Conservation (phyloP, 257 asterid genomes). For the Fraxinus americana region DNA sequence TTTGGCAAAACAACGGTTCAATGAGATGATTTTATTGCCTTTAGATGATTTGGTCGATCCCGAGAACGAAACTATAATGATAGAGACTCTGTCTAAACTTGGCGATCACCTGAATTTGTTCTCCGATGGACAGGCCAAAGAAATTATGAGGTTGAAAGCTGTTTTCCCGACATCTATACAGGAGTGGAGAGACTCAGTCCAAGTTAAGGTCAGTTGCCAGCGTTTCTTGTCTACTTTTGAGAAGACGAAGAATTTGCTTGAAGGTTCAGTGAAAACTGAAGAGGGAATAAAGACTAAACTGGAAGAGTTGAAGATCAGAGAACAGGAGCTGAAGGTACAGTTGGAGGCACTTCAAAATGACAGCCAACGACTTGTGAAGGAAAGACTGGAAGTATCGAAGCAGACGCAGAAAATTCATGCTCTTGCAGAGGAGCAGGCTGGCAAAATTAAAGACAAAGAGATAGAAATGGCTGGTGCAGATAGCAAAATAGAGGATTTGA, state of each 20-base stretch:
- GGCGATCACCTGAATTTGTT: not conserved
- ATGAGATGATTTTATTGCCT: conserved; percentile 3
- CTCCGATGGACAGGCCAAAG: not conserved
- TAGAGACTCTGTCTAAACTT: conserved; percentile 3
- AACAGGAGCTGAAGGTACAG: conserved; percentile 10
- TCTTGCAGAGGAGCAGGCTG: conserved; percentile 13
- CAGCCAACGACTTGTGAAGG: not conserved
- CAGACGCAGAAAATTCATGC: conserved; percentile 13
- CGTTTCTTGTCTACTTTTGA: conserved; percentile 9
- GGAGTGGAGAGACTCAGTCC: conserved; percentile 1
- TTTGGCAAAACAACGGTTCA: not conserved
- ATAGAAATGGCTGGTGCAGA: not conserved
- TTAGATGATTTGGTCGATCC: not conserved
- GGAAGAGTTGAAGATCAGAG: not conserved
- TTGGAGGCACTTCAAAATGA: conserved; percentile 5
- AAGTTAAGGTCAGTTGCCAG: not conserved
- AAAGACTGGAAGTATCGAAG: not conserved
- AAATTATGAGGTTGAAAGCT: not conserved
- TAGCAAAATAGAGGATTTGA: not conserved
- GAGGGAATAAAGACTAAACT: not conserved
- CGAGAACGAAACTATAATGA: conserved; percentile 5
- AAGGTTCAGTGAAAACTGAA: not conserved
- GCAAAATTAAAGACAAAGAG: conserved; percentile 14
- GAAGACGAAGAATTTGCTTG: conserved; percentile 2
- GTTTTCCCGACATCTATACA: not conserved